Conservation (phyloP, 176 grass and related monocot species). For the Stipa capillata region DNA sequence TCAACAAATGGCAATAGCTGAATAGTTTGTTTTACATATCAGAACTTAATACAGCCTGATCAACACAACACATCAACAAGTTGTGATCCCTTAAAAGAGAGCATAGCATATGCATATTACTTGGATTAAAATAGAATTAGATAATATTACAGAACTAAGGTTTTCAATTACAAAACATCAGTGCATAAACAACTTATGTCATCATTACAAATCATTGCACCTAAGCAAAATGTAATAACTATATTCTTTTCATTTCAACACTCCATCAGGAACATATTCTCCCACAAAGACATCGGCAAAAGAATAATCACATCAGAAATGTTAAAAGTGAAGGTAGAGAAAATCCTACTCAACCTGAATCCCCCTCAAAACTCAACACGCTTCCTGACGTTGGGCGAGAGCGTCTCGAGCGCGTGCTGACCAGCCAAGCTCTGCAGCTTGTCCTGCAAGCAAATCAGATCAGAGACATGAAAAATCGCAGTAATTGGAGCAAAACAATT, state of each 20-base stretch:
- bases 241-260: not conserved
- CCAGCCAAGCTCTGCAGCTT: slow-evolving; percentile 71
- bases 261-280: not conserved
- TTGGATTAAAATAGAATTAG: not conserved
- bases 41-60: not conserved
- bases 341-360: slow-evolving; percentile 46
- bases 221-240: not conserved
- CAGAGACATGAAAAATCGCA: not conserved
- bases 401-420: slow-evolving; percentile 52
- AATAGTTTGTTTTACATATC: not conserved
- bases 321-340: not conserved
- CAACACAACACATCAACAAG: not conserved
- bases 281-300: not conserved
- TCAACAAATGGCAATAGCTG: not conserved
- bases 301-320: not conserved
- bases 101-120: not conserved
- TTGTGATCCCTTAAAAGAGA: no score
- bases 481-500: no score
- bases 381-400: slow-evolving; percentile 69
- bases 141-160: not conserved
- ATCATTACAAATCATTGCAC: not conserved
- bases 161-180: no score
- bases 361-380: slow-evolving; percentile 57
- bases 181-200: no score
- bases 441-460: slow-evolving; percentile 45